phyloP scores from a whole-genome alignment of 1,284 basidiomycete species.

The Pholiota adiposa region DNA sequence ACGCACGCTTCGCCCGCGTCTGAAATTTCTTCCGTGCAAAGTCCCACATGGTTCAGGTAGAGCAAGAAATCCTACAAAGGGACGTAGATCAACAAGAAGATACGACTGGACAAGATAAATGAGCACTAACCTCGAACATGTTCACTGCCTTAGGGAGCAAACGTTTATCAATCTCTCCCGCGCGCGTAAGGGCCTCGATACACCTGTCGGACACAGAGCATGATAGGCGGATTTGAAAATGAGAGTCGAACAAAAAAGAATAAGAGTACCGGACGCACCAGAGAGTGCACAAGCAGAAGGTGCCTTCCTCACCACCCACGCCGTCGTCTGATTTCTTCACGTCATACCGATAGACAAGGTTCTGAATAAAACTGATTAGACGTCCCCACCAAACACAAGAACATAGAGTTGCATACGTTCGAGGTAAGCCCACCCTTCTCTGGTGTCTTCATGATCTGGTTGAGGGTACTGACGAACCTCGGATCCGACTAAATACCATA shows the following conservation, averaged over 20 bases:
- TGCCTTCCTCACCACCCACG: slow-evolving; percentile 92
- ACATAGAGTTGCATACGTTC: slow-evolving; percentile 56
- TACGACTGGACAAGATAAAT: not conserved
- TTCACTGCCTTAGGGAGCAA: slow-evolving; percentile 72
- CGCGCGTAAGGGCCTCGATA: slow-evolving; percentile 85
- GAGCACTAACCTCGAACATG: slow-evolving; percentile 78
- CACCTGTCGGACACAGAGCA: slow-evolving; percentile 55
- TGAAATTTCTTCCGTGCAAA: slow-evolving; percentile 86
- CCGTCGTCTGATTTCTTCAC: slow-evolving; percentile 84
- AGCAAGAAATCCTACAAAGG: slow-evolving; percentile 67
- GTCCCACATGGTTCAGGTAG: slow-evolving; percentile 85
- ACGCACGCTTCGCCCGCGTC: slow-evolving; percentile 76
- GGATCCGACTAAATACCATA: slow-evolving; percentile 71
- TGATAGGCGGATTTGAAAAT: not conserved
- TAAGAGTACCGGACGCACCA: slow-evolving; percentile 48
- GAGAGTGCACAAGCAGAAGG: slow-evolving; percentile 79
- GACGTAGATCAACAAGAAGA: not conserved
- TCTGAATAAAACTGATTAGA: slow-evolving; percentile 39
- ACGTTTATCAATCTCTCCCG: slow-evolving; percentile 72
- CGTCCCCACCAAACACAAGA: not conserved
- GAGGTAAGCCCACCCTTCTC: slow-evolving; percentile 89
- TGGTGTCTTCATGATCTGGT: slow-evolving; percentile 80
- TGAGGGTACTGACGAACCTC: slow-evolving; percentile 82
- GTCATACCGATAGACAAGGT: slow-evolving; percentile 82
- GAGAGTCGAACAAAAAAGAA: not conserved